Base-by-base conservation (phyloP, 2,329 filamentous ascomycete species). In the Ceratocystis cacaofunesta region DNA sequence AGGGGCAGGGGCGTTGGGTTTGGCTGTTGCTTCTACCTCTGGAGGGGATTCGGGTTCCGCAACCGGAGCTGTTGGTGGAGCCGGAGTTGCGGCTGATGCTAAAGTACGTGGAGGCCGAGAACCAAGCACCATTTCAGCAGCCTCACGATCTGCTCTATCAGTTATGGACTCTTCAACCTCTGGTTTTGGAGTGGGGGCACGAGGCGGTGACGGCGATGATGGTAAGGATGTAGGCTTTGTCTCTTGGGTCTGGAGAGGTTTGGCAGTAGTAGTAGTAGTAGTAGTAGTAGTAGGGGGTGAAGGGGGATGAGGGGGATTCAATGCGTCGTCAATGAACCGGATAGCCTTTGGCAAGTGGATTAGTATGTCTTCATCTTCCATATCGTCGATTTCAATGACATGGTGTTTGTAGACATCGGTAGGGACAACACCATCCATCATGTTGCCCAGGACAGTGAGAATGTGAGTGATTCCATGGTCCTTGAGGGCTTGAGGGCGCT, bases 341-440 rank as follows among this genome's bases (percentile, higher is more conserved):
- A 94, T 89, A 66, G 88, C 88, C 63, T 79, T 79, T 5, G 91
- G 84, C 68, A 97, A 87, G 74, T 95, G 85, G 68, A 88, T 82
- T 19, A 97, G 77, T 63, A 97, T 76, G 75, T 99, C 90, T 70
- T 92, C 87, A 72, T 96, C 90, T 22, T 92, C 89, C 63, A 92
- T 84, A 77, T 99, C 94, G 74, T 97, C 89, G 55, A 96, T 85
- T 69, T 95, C 87, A 69, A 97, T 87, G 68, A 85, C 81, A 70
- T 90, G 80, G 73, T 95, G 90, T 69, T 85, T 77, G 73, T 85
- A 90, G 52, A 19, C 79, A 74, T 71, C 75, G 76, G 46, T 58
- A 15, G 61, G 60, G n/a, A 65, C 61, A 25, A 50, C 66, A 50
- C 58, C 52, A 19, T 48, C 62, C 48, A 65, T 65, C 62, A 64